Base-by-base conservation (phyloP, 345 rosid genomes). In the Psidium guajava region DNA sequence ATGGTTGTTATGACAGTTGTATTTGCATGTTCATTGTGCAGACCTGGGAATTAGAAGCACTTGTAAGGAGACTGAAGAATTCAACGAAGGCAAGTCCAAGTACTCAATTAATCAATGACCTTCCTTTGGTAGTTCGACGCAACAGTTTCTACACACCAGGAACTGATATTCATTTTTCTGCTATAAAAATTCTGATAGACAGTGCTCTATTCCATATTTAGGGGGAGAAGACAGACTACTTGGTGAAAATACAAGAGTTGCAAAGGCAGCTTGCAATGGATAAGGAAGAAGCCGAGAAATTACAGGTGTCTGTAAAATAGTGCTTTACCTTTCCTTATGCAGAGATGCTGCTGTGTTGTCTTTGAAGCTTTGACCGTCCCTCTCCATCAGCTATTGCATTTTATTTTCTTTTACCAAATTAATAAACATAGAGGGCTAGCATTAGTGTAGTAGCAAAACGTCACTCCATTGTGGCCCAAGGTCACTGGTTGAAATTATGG, bases 181-280 rank as follows among this genome's bases (percentile, higher is more conserved):
- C 47, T 69, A 32, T 32, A 69, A 69, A 32, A 69, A 36, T 32
- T 32, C 77, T 69, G 77, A 69, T 64, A 44, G 58, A 51, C 25
- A 54, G 47, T 61, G 56, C 49, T 54, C 8, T 25, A 36, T 58
- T 25, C 32, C 44, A 54, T 11, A 47, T 74, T 59, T 88, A 97
- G 99, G 96, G 92, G 55, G 97, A 94, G 58, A 92, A 95, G 91
- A 89, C 87, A 74, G 99, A 97, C 88, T 95, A 91, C 87, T 89
- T 95, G 1, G 85, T 86, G 74, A 97, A 97, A 93, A 97, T 97
- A 88, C 97, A 86, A 89, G 99, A 94, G 90, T 86, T 97, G 87
- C 94, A 93, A 86, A 97, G 90, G 92, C 98, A 97, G 90, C 94
- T 97, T 86, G 86, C 95, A 57, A 90, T 97, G 95, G 98, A 95